Base-by-base conservation (phyloP, 495 filamentous ascomycete genomes). In the Aspergillus baeticus region DNA sequence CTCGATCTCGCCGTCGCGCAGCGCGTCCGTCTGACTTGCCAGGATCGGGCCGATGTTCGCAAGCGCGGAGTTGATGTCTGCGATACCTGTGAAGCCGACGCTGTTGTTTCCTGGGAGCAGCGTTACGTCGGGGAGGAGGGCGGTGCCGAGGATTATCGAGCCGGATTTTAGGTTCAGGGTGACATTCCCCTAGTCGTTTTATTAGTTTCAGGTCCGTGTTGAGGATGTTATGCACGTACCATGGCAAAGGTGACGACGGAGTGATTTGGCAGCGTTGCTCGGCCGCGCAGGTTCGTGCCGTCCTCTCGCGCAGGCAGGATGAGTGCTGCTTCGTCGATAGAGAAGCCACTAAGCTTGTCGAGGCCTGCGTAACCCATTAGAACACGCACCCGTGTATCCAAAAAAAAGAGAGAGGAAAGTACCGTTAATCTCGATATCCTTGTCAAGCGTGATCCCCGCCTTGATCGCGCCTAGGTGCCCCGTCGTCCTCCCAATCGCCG, bases 21-120 rank as follows among this genome's bases (percentile, higher is more conserved):
- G 60, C 1, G 72, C 64, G 5, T 51, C 50, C 5, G 38, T 47
- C 57, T 79, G 72, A 5, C 62, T 48, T 6, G 62, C 47, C 10
- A 78, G 43, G 15, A 81, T 64, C 0, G 63, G 57, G 0, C 57
- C 63, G 17, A 81, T 58, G 55, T 78, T 79, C 22, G 64, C 48
- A 1, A 69, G 10, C 0, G 64, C 51, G 0, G 46, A 49, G 14
- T 26, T 29, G 13, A 66, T 59, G 10, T 66, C 54, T 4, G 65
- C 17, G 1, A 33, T 39, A 6, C 75, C 77, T 26, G 71, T 63
- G 46, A 77, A 69, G 6, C 58, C 55, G 6, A 73, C 59, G 10
- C 67, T 71, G 61, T 81, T 81, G 61, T 78, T 76, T 7, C 78
- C 78, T 1, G 68, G 76, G 26, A 66, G 62, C 6, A 81, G 56